These are phyloP conservation scores for Spinacia oleracea DNA, from an alignment of 179 eudicot species.

Conservation along the genomic window DNA sequence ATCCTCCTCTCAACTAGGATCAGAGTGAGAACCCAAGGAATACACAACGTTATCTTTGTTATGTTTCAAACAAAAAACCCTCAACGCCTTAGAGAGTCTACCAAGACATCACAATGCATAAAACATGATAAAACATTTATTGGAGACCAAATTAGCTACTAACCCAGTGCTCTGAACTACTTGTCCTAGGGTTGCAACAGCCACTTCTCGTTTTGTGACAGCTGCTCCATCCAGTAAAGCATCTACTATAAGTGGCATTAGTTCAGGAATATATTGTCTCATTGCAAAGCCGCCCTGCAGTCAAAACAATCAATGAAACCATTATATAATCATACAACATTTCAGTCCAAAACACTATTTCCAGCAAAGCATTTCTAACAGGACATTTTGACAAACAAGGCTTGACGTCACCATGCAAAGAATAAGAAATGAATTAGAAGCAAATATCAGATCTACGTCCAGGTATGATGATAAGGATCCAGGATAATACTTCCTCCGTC, in stretches of 20 bases:
- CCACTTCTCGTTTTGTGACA: conserved; percentile 95
- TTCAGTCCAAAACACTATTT: neutral
- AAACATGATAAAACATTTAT: conserved; percentile 18
- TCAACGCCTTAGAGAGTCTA: neutral
- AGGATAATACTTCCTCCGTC: too few species aligned
- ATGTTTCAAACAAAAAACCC: neutral
- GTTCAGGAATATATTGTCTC: conserved; percentile 84
- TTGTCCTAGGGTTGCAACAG: conserved; percentile 98
- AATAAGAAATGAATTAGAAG: neutral
- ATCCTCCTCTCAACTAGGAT: neutral
- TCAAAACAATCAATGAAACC: conserved; percentile 4
- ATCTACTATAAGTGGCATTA: conserved; percentile 93
- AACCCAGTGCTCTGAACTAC: conserved; percentile 99
- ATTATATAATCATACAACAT: neutral
- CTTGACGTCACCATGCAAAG: neutral
- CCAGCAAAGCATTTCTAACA: neutral
- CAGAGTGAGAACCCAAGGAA: neutral
- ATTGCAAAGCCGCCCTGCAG: conserved; percentile 97
- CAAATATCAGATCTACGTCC: neutral
- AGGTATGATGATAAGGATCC: conserved; percentile 1
- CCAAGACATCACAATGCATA: conserved; percentile 6
- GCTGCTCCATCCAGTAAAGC: conserved; percentile 96
- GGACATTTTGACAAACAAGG: neutral
- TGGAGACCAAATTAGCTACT: conserved; percentile 19
- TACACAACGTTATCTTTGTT: neutral